Conservation (phyloP, 2,329 filamentous ascomycete species). For the Apiospora malaysiana region DNA sequence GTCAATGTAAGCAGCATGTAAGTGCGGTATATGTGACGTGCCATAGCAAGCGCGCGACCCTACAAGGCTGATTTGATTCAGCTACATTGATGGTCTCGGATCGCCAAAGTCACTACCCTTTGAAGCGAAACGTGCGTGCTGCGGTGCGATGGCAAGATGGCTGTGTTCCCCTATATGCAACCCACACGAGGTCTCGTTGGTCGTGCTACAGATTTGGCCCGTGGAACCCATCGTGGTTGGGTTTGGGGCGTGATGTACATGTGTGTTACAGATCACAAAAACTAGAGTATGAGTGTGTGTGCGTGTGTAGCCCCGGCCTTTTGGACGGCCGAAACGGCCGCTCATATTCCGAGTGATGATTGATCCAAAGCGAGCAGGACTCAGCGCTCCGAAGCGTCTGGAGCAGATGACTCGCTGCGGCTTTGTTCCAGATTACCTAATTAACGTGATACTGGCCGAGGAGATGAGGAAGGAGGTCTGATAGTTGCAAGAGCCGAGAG, state of each 20-base stretch:
- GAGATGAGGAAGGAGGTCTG: not conserved
- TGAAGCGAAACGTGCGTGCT: conserved; percentile 6
- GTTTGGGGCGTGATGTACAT: not conserved
- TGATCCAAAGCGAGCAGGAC: conserved; percentile 12
- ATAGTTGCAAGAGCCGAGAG: not conserved
- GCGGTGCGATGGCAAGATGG: not conserved
- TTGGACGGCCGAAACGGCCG: conserved; percentile 4
- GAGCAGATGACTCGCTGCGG: not conserved
- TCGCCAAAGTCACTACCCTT: not conserved
- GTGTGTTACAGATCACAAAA: not conserved
- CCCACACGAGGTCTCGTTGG: conserved; percentile 1
- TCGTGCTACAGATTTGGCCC: not conserved
- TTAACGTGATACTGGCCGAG: not conserved
- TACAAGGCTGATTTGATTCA: conserved; percentile 15
- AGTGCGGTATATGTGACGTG: not conserved
- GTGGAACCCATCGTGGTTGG: too few relatives aligned
- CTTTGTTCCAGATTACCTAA: conserved; percentile 6
- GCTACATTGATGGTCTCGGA: not conserved
- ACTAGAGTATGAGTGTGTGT: not conserved
- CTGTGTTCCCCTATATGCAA: conserved; percentile 8
- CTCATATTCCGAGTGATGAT: conserved; percentile 17
- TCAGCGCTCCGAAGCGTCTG: not conserved
- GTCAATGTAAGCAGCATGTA: not conserved
- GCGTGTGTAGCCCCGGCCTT: not conserved
- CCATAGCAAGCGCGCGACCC: not conserved